phyloP scores from a whole-genome alignment of 768 basidiomycete species.

The Pholiota conissans region DNA sequence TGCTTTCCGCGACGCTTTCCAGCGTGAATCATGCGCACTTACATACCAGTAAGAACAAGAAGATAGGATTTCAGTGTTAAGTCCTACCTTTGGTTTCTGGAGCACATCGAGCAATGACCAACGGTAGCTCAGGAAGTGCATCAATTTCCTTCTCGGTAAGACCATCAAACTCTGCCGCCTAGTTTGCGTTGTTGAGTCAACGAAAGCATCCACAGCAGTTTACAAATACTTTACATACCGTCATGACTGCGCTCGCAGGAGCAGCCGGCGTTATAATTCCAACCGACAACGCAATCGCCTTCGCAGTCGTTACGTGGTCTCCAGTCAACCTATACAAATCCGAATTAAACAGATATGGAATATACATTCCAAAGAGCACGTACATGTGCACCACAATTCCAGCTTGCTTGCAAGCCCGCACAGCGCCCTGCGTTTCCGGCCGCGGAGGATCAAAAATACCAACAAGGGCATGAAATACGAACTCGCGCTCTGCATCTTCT shows the following conservation, averaged over 20 bases:
- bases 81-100: slow-evolving; percentile 45
- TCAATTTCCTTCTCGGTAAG: slow-evolving; percentile 53
- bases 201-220: too few relatives aligned
- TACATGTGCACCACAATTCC: slow-evolving; percentile 51
- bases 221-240: slow-evolving; percentile 17
- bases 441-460: slow-evolving; percentile 60
- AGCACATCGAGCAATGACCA: slow-evolving; percentile 61
- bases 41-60: background rate
- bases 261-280: slow-evolving; percentile 45
- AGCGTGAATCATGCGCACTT: slow-evolving; percentile 55
- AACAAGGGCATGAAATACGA: slow-evolving; percentile 52
- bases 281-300: slow-evolving; percentile 50
- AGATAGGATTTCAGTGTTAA: background rate
- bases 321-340: slow-evolving; percentile 47
- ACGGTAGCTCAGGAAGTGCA: slow-evolving; percentile 48
- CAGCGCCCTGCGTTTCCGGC: slow-evolving; percentile 51
- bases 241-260: slow-evolving; percentile 38
- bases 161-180: slow-evolving; percentile 50
- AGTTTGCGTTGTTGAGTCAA: background rate
- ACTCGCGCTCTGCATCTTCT: slow-evolving; percentile 45
- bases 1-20: slow-evolving; percentile 53
- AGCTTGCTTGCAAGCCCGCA: slow-evolving; percentile 49
- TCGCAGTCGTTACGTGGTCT: slow-evolving; percentile 52
- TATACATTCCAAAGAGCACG: background rate
- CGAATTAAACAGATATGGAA: background rate